Conservation (phyloP, 495 filamentous ascomycete genomes). For the Opeltia flavorubescens region DNA sequence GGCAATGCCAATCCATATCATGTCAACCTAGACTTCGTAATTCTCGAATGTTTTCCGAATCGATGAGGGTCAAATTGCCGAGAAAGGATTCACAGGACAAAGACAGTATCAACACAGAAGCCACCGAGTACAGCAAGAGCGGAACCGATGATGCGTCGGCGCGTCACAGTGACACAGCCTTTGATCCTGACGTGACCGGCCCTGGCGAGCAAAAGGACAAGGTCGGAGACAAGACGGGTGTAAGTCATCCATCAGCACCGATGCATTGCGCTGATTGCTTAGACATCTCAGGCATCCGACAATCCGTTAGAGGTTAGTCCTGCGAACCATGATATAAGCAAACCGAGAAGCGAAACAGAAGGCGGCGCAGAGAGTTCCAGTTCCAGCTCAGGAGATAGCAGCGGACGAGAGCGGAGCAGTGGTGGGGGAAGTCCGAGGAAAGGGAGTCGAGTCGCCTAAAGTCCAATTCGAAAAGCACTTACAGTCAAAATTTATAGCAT, state of each 20-base stretch:
- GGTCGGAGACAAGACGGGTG: slow-evolving; percentile 23
- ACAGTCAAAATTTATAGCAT: no score
- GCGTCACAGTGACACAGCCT: slow-evolving; percentile 34
- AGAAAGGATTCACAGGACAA: slow-evolving; percentile 37
- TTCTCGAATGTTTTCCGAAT: slow-evolving; percentile 8
- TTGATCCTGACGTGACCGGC: slow-evolving; percentile 41
- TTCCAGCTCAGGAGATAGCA: slow-evolving; percentile 15
- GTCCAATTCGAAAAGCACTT: no score
- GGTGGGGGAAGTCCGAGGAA: slow-evolving; percentile 33
- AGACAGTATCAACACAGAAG: slow-evolving; percentile 35
- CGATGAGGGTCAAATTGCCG: slow-evolving; percentile 4
- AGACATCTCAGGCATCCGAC: slow-evolving; percentile 8
- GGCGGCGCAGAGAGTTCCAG: slow-evolving; percentile 29
- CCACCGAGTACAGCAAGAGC: slow-evolving; percentile 42
- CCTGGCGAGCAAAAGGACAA: slow-evolving; percentile 38
- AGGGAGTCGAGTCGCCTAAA: slow-evolving; percentile 20
- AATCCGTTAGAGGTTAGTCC: slow-evolving; percentile 46
- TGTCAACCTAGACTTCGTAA: background rate
- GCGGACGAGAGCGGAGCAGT: slow-evolving; percentile 28
- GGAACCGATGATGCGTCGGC: slow-evolving; percentile 43
- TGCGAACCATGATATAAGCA: slow-evolving; percentile 44
- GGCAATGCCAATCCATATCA: background rate
- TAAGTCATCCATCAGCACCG: background rate
- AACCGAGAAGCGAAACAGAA: slow-evolving; percentile 30
- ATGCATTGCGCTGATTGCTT: slow-evolving; percentile 1